Percentiles rank a stretch among this genome's conserved stretches.
Evolutionary conservation across 2,329 filamentous ascomycete species (phyloP).

Genomic region (Leptographium galeiforme): DNA sequence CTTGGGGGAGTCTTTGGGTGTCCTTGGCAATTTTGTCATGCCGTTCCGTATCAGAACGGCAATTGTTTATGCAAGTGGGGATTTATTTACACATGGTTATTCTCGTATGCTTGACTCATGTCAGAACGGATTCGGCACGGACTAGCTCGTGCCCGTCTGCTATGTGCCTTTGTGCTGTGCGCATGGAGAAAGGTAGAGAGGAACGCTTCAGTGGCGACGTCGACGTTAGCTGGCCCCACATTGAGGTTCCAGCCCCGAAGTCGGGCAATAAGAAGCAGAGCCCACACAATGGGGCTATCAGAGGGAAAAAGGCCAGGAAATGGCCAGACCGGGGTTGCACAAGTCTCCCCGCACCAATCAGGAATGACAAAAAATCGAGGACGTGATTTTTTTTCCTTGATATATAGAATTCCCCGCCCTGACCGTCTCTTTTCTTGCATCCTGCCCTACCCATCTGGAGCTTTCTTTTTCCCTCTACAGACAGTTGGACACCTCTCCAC

Average conservation of each 20-base stretch:
- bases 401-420: constrained; percentile 3
- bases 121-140: no score
- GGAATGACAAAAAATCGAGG: constrained; percentile 1
- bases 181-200: neutral
- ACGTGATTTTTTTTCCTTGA: constrained; percentile 1
- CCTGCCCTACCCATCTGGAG: no score
- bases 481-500: constrained; percentile 6
- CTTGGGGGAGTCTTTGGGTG: neutral
- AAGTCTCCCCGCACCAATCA: constrained; percentile 11
- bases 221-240: neutral
- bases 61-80: neutral
- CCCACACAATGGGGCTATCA: constrained; percentile 1
- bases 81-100: neutral
- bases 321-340: constrained; percentile 8
- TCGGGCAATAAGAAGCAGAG: neutral
- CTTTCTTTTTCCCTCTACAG: neutral
- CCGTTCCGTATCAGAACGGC: neutral
- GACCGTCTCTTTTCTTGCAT: neutral
- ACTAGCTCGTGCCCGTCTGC: no score
- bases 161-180: neutral
- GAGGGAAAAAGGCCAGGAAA: neutral
- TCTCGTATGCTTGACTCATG: no score
- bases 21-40: neutral
- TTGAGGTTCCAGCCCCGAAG: neutral
- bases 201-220: neutral